Percentiles rank a stretch among this genome's conserved stretches.
Conservation (phyloP, 2,329 filamentous ascomycete genomes). For the Colletotrichum liriopes region DNA sequence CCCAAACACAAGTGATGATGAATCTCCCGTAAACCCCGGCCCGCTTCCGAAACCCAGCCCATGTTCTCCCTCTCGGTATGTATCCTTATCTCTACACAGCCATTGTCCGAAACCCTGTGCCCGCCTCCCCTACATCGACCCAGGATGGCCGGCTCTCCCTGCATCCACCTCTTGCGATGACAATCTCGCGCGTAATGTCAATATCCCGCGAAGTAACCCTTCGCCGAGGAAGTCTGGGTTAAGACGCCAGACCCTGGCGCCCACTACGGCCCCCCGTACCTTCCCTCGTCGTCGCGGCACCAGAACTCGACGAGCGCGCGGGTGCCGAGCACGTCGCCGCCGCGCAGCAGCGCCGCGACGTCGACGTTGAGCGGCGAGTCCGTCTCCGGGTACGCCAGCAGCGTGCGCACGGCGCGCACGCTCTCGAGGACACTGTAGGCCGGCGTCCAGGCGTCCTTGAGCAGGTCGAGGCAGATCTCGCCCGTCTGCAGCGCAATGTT, state of each 20-base stretch:
- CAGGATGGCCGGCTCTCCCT: neutral
- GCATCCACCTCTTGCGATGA: neutral
- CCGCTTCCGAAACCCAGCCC: neutral
- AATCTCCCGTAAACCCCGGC: neutral
- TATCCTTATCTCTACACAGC: neutral
- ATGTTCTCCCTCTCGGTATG: neutral
- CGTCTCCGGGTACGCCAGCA: constrained; percentile 77
- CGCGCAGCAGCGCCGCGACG: constrained; percentile 78
- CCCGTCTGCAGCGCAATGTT: constrained; percentile 82
- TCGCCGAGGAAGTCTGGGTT: neutral
- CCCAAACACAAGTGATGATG: neutral
- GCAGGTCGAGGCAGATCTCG: constrained; percentile 93
- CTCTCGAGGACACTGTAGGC: constrained; percentile 86
- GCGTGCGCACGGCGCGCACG: constrained; percentile 79
- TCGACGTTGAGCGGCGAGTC: constrained; percentile 87
- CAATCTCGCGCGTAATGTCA: neutral
- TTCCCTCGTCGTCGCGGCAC: constrained; percentile 65
- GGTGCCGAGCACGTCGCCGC: constrained; percentile 78
- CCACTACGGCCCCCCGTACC: constrained; percentile 61
- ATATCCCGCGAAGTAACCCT: neutral
- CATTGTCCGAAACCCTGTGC: neutral
- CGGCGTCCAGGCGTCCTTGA: constrained; percentile 86
- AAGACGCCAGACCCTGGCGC: neutral
- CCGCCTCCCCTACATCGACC: neutral
- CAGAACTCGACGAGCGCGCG: constrained; percentile 81